Evolutionary conservation across 2,329 filamentous ascomycete genomes (phyloP), one percentile per base, ranked within the genome.

Genomic region (Fusarium sp.): DNA sequence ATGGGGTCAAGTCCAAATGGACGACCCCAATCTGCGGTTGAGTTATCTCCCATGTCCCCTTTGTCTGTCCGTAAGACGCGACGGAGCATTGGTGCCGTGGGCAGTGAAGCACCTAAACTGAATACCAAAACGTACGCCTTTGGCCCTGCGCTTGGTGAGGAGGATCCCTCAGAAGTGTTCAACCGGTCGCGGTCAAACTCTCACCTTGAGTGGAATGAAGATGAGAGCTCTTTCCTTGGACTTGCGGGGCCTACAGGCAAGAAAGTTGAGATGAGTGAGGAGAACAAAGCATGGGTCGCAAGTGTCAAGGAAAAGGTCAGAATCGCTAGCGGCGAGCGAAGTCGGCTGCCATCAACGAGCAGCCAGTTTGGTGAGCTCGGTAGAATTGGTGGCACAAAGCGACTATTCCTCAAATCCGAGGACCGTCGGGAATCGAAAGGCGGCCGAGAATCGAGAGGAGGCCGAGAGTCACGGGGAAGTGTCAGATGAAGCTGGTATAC

Each of bases 231-330:
- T 14, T 84, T 84, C 69, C 86, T 94, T 12, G 92, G 93, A 10
- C 89, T 95, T 55, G 92, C 92, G 0, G 93, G 93, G 0, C 93
- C 93, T 3, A 90, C 88, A 53, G 86, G 88, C 41, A 92, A 90
- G 81, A 89, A 88, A 73, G 87, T 89, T 13, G 89, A 87, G 79
- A 93, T 90, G 83, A 93, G 90, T 63, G 90, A 91, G 63, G 91
- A 95, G 82, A 94, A 92, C 79, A 87, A 90, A 66, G 90, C 91
- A 44, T 96, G 94, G 94, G 92, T 96, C 15, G 92, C 95, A 81
- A 93, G 91, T 70, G 92, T 96, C 84, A 92, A 94, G 83, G 92
- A 94, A 78, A 92, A 94, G 79, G 94, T 95, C 45, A 89, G 92
- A 67, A 87, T 91, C 53, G 92, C 90, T 69, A 93, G 91, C 78